Base-by-base conservation (phyloP, 345 rosid genomes). In the Laguncularia racemosa region DNA sequence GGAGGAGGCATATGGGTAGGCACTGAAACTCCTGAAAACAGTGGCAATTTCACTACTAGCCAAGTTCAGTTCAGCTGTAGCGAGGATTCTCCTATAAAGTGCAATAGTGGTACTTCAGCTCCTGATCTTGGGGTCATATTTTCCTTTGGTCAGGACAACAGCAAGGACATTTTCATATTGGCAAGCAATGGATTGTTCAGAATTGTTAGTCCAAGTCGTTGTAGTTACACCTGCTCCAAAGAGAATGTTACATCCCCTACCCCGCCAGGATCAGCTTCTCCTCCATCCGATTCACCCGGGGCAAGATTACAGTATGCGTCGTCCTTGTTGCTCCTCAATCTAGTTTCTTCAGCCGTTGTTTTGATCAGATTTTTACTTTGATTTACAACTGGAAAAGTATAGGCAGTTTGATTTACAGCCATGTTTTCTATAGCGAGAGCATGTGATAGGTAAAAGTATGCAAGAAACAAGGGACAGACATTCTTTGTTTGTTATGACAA, bases 61-160 rank as follows among this genome's bases (percentile, higher is more conserved):
- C 64, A 53, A 70, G 76, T 80, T 55, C 75, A 84, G 40, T 92
- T 86, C 48, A 58, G 60, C 43, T 92, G 98, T 18, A 92, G 86
- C 0, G 40, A 46, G 17, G 86, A 84, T 72, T 79, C 98, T 1
- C 95, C 98, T 7, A 71, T 86, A 65, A 59, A 72, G 57, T 92
- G 98, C 67, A 71, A 59, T 40, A 55, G 74, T 13, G 92, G 84
- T 46, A 74, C 60, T 60, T 54, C 76, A 53, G 73, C 79, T 63
- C 78, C 85, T 4, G 62, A 87, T 47, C 57, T 88, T 67, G 79
- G 86, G 21, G 88, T 88, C 76, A 40, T 88, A 50, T 84, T 64
- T 86, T 88, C 98, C 2, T 88, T 88, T 16, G 95, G 92, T 7
- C 80, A 86, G 57, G 98, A 91, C 76, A 88, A 88, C 73, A 67